phyloP scores from a whole-genome alignment of 2,329 filamentous ascomycete species.

The Pseudopyrenochaeta lycopersici region DNA sequence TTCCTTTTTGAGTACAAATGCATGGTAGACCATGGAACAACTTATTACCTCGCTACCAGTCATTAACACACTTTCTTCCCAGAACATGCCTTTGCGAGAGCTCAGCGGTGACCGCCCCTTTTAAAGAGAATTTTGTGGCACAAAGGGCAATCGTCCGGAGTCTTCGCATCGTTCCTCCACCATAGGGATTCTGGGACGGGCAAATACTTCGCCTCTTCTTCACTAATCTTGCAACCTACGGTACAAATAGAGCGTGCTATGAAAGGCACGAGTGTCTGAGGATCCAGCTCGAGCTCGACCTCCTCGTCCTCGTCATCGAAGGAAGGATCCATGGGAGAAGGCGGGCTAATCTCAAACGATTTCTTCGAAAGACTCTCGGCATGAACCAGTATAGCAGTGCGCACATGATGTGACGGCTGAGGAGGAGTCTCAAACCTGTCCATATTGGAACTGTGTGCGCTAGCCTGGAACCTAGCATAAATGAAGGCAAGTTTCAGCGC shows the following conservation, averaged over 20 bases:
- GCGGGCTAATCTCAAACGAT: background rate
- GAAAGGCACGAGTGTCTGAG: background rate
- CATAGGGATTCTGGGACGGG: background rate
- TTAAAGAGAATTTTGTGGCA: constrained; percentile 22
- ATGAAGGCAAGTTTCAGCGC: background rate
- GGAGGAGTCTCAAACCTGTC: too few species aligned
- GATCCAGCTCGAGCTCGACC: background rate
- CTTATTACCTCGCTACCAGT: too few species aligned
- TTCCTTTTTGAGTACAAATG: too few species aligned
- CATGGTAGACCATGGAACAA: too few species aligned
- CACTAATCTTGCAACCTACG: background rate
- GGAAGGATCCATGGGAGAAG: background rate
- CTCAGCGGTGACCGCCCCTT: background rate
- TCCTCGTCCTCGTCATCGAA: background rate
- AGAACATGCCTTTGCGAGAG: too few species aligned
- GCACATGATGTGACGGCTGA: background rate
- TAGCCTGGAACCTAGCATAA: background rate
- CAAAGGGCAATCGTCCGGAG: constrained; percentile 15
- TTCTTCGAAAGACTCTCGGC: background rate
- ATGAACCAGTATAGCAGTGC: background rate
- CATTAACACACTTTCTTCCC: too few species aligned
- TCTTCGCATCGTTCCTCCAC: constrained; percentile 13
- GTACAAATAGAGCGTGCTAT: background rate
- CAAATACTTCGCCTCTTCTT: background rate
- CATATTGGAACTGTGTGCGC: background rate